Percentiles rank a stretch among this genome's conserved stretches.
Conservation (phyloP, 805 yeast genomes). For the Candida namnaoensis region DNA sequence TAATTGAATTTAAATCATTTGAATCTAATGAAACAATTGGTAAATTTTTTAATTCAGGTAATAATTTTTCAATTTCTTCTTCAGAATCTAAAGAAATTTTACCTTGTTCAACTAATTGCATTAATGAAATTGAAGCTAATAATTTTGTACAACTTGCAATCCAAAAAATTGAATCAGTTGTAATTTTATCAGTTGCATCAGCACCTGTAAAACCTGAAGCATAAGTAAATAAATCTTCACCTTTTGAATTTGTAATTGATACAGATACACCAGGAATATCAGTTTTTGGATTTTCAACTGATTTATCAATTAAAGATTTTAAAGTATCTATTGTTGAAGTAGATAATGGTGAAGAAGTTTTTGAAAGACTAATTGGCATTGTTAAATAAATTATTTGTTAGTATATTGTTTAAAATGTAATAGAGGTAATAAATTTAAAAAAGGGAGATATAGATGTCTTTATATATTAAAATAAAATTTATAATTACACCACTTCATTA, state of each 20-base stretch:
- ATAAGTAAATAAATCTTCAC: constrained; percentile 12
- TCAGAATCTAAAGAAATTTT: constrained; percentile 19
- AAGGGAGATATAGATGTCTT: too few relatives aligned
- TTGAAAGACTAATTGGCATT: too few relatives aligned
- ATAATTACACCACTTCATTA: too few relatives aligned
- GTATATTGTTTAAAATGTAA: too few relatives aligned
- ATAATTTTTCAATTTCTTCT: constrained; percentile 19
- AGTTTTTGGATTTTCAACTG: constrained; percentile 1
- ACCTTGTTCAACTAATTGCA: constrained; percentile 26
- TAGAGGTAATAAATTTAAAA: too few relatives aligned
- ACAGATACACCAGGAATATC: constrained; percentile 9
- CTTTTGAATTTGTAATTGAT: constrained; percentile 8
- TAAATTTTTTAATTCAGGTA: constrained; percentile 21
- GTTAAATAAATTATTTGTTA: too few relatives aligned
- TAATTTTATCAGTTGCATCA: constrained; percentile 3
- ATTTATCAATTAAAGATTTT: constrained; percentile 1
- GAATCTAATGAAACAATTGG: constrained; percentile 15
- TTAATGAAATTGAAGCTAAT: constrained; percentile 18
- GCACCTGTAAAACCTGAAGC: constrained; percentile 13
- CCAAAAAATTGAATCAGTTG: constrained; percentile 20
- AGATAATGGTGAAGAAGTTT: neutral
- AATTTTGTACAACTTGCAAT: constrained; percentile 25
- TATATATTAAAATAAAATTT: too few relatives aligned
- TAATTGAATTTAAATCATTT: constrained; percentile 14
- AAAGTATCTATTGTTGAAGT: neutral